Base-by-base conservation (phyloP, 306 rosid genomes). In the Urtica urens region DNA sequence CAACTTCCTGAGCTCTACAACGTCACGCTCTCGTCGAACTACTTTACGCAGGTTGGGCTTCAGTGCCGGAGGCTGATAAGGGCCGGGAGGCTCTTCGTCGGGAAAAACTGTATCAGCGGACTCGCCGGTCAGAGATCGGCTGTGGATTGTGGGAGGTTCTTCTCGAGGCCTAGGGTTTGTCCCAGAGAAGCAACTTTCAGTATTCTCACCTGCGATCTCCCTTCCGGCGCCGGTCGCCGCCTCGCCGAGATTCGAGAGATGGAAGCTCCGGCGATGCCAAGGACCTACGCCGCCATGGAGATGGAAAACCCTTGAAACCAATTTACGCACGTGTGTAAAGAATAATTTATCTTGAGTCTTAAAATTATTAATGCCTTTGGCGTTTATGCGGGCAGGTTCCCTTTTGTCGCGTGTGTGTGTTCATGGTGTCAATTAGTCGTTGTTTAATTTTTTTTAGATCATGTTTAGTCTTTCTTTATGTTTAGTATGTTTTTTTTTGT, bases 41-140 rank as follows among this genome's bases (percentile, higher is more conserved):
- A 19, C 51, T 69, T 69, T 39, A 69, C 61, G 16, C 70, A 58
- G 33, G 51, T 69, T 7, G 74, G 74, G 14, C 27, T 59, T 2
- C 43, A 16, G 22, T 69, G 74, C 47, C 13, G 51, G 40, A 57
- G 55, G 26, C 19, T 69, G 46, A 51, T 69, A 4, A 57, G 46
- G 24, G 74, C 65, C 0, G 55, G 51, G 38, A 62, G 58, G 57
- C 74, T 69, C 34, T 47, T 56, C 14, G 57, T 69, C 19, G 45
- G 58, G 18, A 51, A 65, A 24, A 69, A 69, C 65, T 69, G 74
- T 31, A 46, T 69, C n/a, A 8, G 44, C 1, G 74, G 74, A 20
- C 59, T 63, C n/a, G 65, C 70, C 7, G 16, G 31, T 41, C 74
- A 69, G 46, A 69, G 46, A 26, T 38, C 74, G 0, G 42, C 57